Base-by-base conservation (phyloP, 306 rosid species). In the Ammopiptanthus mongolicus region DNA sequence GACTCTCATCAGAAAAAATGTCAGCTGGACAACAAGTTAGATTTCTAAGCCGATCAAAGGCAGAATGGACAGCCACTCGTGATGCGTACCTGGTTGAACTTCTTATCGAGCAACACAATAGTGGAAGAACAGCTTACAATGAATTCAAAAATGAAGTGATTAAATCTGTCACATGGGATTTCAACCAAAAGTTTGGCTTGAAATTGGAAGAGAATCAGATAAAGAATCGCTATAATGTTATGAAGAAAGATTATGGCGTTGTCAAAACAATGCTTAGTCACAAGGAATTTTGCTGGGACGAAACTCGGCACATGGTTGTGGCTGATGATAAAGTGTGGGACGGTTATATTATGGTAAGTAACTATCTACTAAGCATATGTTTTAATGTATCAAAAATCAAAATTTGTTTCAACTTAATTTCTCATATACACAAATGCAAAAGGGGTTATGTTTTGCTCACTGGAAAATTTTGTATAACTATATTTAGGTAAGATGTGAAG, bases 131-230 rank as follows among this genome's bases (percentile, higher is more conserved):
- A 25, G 83, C 84, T 48, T 83, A 78, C 76, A 83, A 83, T 74
- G 86, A 83, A n/a, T 83, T 62, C 57, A 83, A 79, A 36, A 83
- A 70, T 65, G 84, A 83, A 70, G 87, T 79, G 7, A 79, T 83
- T 15, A 75, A 64, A 51, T 71, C 79, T 58, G 87, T 79, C 31
- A 75, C 87, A 19, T 57, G 74, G 58, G 86, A 68, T 7, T 78
- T 83, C 72, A 83, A 83, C 58, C 61, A 36, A 56, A 83, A 62
- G 46, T 83, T 83, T 57, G 61, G 72, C 73, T 47, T 79, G 63
- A 75, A 83, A 41, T 79, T 83, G 11, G 87, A 83, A 65, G 87
- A 79, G 87, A 83, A 80, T 71, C 87, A 84, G 69, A 84, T 84
- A n/a, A 80, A 79, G 75, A 84, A 84, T 67, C 84, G 84, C 48